A percentile compares a stretch with the other conserved stretches of the same genome.
These are phyloP conservation scores for Aspergillus intermedius DNA, from an alignment of 2,329 filamentous ascomycete species.

Conservation along the genomic window DNA sequence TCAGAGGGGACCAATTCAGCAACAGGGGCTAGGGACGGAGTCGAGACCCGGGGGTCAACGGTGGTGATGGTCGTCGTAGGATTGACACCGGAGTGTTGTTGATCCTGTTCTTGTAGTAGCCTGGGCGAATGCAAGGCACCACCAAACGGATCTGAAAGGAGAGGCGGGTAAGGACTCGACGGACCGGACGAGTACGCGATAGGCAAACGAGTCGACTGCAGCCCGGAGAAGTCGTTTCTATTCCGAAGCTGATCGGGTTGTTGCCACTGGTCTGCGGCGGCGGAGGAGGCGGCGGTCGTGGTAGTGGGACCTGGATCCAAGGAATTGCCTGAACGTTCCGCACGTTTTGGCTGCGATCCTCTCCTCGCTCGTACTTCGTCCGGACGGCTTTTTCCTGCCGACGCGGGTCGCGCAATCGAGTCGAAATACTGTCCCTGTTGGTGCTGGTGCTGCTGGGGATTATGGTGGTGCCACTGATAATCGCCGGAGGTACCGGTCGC, in stretches of 20 bases:
- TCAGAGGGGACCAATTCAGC: slow-evolving; percentile 16
- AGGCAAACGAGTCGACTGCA: slow-evolving; percentile 13
- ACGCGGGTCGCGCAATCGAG: neutral
- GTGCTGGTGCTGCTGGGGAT: neutral
- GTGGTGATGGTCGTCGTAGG: slow-evolving; percentile 8
- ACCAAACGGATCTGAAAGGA: slow-evolving; percentile 1
- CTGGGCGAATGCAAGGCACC: slow-evolving; percentile 1
- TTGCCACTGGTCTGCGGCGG: neutral
- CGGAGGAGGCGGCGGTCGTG: neutral
- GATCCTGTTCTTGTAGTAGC: slow-evolving; percentile 3
- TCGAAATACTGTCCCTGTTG: neutral
- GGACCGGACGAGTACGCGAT: slow-evolving; percentile 15
- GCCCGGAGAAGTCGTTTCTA: neutral
- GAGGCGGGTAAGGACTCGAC: slow-evolving; percentile 12
- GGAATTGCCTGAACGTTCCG: neutral
- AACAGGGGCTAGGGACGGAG: slow-evolving; percentile 23
- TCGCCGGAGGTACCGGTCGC: slow-evolving; percentile 8
- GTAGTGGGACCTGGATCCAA: slow-evolving; percentile 1
- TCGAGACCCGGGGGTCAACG: slow-evolving; percentile 14
- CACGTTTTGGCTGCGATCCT: neutral
- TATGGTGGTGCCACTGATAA: neutral
- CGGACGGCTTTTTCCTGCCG: neutral
- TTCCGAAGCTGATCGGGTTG: neutral
- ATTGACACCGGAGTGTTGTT: neutral
- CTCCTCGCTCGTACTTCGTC: neutral